Evolutionary conservation across 106 monocot species (phyloP).

Genomic region (Narthecium ossifragum): DNA sequence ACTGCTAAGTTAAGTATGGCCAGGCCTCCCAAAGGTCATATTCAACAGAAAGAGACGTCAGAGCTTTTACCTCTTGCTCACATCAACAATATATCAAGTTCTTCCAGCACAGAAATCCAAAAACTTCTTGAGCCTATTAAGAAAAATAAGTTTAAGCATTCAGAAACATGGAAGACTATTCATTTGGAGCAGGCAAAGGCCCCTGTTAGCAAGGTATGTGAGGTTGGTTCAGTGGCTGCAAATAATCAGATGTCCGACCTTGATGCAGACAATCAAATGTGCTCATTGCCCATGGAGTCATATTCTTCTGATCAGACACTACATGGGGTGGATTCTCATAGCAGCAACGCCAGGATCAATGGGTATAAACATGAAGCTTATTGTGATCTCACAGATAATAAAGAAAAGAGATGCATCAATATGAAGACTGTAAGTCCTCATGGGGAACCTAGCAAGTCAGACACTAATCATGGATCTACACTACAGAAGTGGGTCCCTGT

Average conservation of each 20-base stretch:
- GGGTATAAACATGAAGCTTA: constrained; percentile 6
- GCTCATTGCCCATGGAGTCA: background rate
- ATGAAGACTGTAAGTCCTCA: constrained; percentile 7
- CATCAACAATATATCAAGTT: background rate
- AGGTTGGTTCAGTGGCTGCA: constrained; percentile 2
- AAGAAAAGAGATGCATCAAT: constrained; percentile 2
- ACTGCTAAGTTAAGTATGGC: constrained; percentile 9
- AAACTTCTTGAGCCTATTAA: background rate
- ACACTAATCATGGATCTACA: constrained; percentile 3
- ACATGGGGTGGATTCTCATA: background rate
- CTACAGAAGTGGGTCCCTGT: constrained; percentile 45
- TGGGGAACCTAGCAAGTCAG: constrained; percentile 13
- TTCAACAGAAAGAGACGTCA: constrained; percentile 16
- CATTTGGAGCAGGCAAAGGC: constrained; percentile 1
- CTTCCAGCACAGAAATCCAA: constrained; percentile 8
- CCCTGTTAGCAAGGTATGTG: background rate
- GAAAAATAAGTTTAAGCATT: background rate
- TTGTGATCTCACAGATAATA: constrained; percentile 1
- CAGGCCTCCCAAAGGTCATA: constrained; percentile 13
- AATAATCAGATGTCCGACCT: background rate
- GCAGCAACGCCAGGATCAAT: background rate
- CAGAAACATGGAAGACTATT: constrained; percentile 7
- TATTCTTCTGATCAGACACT: background rate
- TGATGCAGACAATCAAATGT: background rate
- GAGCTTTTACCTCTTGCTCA: no score